Conservation (phyloP, 768 basidiomycete genomes). For the Exsudoporus frostii region DNA sequence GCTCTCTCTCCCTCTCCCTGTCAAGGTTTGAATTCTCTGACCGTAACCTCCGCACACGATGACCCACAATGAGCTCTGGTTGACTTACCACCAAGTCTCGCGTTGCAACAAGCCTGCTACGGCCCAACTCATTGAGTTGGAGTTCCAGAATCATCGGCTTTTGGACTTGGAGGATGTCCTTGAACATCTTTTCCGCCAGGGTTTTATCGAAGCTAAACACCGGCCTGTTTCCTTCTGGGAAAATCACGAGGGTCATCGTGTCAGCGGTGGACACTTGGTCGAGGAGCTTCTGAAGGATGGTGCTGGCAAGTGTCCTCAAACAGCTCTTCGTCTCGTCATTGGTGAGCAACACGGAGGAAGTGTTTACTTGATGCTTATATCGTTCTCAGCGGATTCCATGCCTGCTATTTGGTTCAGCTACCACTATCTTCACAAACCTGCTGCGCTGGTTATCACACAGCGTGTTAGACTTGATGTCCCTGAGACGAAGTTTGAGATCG, state of each 20-base stretch:
- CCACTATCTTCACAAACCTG: conserved; percentile 34
- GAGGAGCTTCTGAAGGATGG: conserved; percentile 38
- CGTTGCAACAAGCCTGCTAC: conserved; percentile 40
- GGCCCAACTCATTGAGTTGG: conserved; percentile 47
- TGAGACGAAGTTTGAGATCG: conserved; percentile 34
- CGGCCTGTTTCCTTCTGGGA: conserved; percentile 46
- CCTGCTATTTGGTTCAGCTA: conserved; percentile 45
- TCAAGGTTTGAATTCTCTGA: neutral
- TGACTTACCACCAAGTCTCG: conserved; percentile 47
- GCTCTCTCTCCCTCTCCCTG: neutral
- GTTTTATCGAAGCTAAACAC: conserved; percentile 44
- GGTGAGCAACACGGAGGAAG: conserved; percentile 29
- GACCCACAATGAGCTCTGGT: conserved; percentile 42
- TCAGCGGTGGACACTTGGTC: conserved; percentile 35
- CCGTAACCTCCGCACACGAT: conserved; percentile 13
- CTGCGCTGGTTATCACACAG: conserved; percentile 37
- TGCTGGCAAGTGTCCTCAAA: conserved; percentile 41
- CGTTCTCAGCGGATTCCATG: conserved; percentile 37
- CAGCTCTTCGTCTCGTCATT: conserved; percentile 44
- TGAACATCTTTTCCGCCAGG: conserved; percentile 43
- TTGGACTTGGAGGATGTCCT: conserved; percentile 48
- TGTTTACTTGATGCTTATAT: neutral
- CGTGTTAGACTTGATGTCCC: conserved; percentile 39
- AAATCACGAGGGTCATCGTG: conserved; percentile 35
- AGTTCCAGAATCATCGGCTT: conserved; percentile 39